Percentiles rank a stretch among this genome's conserved stretches.
phyloP scores from a whole-genome alignment of 805 yeast genomes.

The Yarrowia sp. region DNA sequence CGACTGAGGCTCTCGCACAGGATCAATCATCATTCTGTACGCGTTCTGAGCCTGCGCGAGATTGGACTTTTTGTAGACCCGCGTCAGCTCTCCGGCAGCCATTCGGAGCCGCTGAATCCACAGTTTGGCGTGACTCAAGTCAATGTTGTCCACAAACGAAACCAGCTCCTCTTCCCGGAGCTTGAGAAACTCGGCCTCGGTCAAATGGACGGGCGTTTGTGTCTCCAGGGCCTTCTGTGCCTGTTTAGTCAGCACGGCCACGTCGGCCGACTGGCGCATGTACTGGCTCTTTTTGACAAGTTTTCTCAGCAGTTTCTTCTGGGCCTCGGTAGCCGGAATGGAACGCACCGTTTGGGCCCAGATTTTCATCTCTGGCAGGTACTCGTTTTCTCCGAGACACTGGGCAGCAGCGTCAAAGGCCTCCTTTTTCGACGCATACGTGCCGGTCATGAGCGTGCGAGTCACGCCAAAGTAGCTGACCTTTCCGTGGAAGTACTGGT shows the following conservation, averaged over 20 bases:
- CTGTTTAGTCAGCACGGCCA: not conserved
- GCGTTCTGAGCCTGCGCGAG: slow-evolving; percentile 28
- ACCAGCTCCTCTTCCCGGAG: not conserved
- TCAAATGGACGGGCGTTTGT: not conserved
- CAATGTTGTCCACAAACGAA: not conserved
- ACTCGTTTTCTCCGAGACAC: not conserved
- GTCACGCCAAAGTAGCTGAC: slow-evolving; percentile 4
- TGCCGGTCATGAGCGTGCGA: not conserved
- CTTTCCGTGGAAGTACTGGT: not conserved
- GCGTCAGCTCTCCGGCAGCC: slow-evolving; percentile 8
- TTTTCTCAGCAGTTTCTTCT: not conserved
- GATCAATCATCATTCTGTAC: slow-evolving; percentile 21
- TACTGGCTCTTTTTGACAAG: slow-evolving; percentile 15
- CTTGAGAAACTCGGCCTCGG: not conserved
- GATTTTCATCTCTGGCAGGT: slow-evolving; percentile 5
- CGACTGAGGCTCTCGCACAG: not conserved
- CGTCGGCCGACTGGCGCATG: slow-evolving; percentile 21
- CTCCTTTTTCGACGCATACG: slow-evolving; percentile 13
- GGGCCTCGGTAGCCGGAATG: not conserved
- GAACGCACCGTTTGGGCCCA: not conserved
- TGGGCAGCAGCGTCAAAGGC: slow-evolving; percentile 20
- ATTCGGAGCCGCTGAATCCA: slow-evolving; percentile 21
- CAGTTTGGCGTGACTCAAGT: not conserved
- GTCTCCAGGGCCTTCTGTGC: slow-evolving; percentile 10
- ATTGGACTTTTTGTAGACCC: slow-evolving; percentile 5